These are phyloP conservation scores for Monosporozyma servazzii DNA, from an alignment of 805 yeast species.

Conservation along the genomic window DNA sequence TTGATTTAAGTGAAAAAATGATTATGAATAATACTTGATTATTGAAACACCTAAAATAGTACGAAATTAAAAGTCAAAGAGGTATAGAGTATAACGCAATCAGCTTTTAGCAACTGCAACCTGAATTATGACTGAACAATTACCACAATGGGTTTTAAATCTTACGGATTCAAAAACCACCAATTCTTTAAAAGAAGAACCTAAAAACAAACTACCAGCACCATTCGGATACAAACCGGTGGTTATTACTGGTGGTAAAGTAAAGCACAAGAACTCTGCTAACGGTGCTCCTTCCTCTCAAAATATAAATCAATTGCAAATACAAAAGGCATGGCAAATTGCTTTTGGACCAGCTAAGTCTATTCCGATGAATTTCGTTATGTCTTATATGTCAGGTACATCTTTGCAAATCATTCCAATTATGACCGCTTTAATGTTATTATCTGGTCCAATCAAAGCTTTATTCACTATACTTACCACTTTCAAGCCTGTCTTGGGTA, in stretches of 20 bases:
- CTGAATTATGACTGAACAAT: background rate
- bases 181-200: background rate
- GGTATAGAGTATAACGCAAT: background rate
- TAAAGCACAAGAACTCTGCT: constrained; percentile 3
- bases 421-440: constrained; percentile 77
- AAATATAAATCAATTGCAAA: constrained; percentile 9
- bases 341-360: constrained; percentile 75
- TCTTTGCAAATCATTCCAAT: constrained; percentile 84
- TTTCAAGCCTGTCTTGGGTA: constrained; percentile 42
- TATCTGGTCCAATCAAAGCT: constrained; percentile 69
- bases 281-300: background rate
- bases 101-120: background rate
- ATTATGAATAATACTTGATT: background rate
- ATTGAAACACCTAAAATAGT: background rate
- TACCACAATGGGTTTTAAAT: constrained; percentile 14
- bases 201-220: constrained; percentile 12
- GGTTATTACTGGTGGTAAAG: background rate
- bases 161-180: constrained; percentile 7
- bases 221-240: constrained; percentile 22
- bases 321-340: constrained; percentile 76
- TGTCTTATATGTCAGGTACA: constrained; percentile 91
- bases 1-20: background rate
- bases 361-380: constrained; percentile 81
- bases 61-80: background rate
- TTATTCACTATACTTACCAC: constrained; percentile 46